Conservation (phyloP, 441 rosid genomes). For the Corymbia calophylla region DNA sequence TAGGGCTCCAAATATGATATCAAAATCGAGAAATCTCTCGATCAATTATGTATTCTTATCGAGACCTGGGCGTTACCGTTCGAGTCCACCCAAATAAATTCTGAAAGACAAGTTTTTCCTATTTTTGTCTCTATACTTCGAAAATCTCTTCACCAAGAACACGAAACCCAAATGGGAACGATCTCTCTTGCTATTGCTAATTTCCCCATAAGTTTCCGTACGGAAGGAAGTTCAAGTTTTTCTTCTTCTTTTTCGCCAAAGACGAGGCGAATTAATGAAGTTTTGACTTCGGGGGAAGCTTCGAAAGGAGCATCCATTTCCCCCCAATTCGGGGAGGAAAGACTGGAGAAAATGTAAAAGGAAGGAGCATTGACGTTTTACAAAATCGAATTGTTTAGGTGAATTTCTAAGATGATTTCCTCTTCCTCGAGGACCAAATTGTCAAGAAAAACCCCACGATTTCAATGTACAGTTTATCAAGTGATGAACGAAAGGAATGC, state of each 20-base stretch:
- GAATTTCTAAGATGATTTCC: not conserved
- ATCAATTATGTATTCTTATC: not conserved
- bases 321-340: not conserved
- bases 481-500: not conserved
- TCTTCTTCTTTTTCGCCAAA: not conserved
- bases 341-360: not conserved
- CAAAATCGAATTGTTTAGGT: not conserved
- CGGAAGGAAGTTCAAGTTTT: not conserved
- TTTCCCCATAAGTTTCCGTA: not conserved
- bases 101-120: not conserved
- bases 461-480: not conserved
- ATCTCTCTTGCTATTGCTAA: not conserved
- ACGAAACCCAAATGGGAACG: not conserved
- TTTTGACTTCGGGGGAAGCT: not conserved
- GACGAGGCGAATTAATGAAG: not conserved
- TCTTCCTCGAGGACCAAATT: not conserved
- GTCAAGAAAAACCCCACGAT: not conserved
- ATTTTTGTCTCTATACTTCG: not conserved
- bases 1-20: not conserved
- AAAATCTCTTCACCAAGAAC: not conserved
- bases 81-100: not conserved
- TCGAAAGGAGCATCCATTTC: not conserved
- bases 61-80: accelerated
- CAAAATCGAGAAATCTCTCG: not conserved
- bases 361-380: not conserved